Percentiles rank a stretch among this genome's conserved stretches.
Evolutionary conservation across 805 yeast species (phyloP).

Genomic region (Hanseniaspora lindneri): DNA sequence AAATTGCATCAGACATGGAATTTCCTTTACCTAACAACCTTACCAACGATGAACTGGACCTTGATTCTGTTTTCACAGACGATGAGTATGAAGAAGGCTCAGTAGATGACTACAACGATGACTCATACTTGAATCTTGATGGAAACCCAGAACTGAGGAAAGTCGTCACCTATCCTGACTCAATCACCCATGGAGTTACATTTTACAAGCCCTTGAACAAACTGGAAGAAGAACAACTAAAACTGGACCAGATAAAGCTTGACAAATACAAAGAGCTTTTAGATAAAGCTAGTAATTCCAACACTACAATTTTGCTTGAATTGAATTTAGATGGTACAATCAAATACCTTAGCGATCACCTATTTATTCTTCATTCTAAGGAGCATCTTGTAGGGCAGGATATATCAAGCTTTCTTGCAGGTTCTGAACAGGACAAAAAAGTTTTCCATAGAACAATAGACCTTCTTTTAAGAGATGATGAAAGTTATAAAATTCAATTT

Average conservation of each 20-base stretch:
- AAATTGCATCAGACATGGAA: neutral
- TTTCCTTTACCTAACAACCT: neutral
- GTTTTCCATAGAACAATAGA: constrained; percentile 61
- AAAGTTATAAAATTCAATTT: constrained; percentile 67
- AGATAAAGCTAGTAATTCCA: constrained; percentile 50
- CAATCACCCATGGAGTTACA: constrained; percentile 5
- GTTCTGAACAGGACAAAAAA: constrained; percentile 48
- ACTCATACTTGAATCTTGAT: neutral
- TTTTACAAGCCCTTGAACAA: constrained; percentile 6
- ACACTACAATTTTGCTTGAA: constrained; percentile 73
- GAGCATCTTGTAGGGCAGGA: constrained; percentile 45
- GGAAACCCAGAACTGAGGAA: neutral
- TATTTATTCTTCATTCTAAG: constrained; percentile 71
- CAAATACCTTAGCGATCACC: constrained; percentile 59
- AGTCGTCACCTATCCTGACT: constrained; percentile 4
- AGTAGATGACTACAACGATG: neutral
- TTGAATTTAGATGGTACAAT: constrained; percentile 68
- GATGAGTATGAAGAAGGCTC: constrained; percentile 2
- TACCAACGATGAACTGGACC: neutral
- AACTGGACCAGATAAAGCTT: neutral
- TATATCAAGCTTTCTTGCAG: constrained; percentile 52
- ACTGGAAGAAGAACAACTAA: constrained; percentile 15
- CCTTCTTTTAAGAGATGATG: constrained; percentile 60
- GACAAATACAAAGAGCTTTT: constrained; percentile 38
- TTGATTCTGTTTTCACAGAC: neutral